Evolutionary conservation across 306 rosid species (phyloP), one percentile per base, ranked within the genome.

Genomic region (Alnus glutinosa): DNA sequence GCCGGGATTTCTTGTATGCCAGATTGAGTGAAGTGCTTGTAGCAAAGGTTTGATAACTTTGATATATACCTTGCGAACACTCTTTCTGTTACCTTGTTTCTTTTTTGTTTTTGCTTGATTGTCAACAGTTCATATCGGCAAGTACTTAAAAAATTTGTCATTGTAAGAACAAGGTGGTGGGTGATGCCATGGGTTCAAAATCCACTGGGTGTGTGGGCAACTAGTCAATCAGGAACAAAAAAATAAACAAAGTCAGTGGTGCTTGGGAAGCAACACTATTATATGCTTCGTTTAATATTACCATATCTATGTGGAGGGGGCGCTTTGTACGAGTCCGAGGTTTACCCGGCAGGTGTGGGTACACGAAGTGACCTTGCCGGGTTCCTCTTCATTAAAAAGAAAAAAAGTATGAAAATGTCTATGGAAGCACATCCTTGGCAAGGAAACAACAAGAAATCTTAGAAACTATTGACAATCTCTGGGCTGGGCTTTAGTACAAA

Each of bases 11-110:
- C 3, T 87, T 95, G 77, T 90, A 88, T 78, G 77, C 89, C 16
- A 88, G 83, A 83, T 81, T 95, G 90, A 83, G 89, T 79, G 92
- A 87, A 61, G 92, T 87, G 83, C 98, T 93, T 52, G 92, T 93
- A 6, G 85, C 86, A 28, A 93, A 95, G 99, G 99, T 93, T 81
- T 82, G 46, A 42, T 42, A 42, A 42, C 46, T 42, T 42, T 42
- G 88, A 44, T 79, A 66, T 78, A 32, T 73, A 32, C 59, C 75
- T 75, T 78, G 34, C 72, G 69, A 59, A 49, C 34, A 2, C 28
- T 42, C 13, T 37, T 9, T 30, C 74, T 5, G 48, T 57, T 13
- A 16, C 55, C 6, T 51, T 23, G 2, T 19, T 28, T 58, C 18
- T 49, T 66, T 75, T 57, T 51, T 61, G 55, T 54, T 44, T 39